These are phyloP conservation scores for Pyrrhoderma lamaoense DNA, from an alignment of 1,284 basidiomycete species.

Conservation along the genomic window DNA sequence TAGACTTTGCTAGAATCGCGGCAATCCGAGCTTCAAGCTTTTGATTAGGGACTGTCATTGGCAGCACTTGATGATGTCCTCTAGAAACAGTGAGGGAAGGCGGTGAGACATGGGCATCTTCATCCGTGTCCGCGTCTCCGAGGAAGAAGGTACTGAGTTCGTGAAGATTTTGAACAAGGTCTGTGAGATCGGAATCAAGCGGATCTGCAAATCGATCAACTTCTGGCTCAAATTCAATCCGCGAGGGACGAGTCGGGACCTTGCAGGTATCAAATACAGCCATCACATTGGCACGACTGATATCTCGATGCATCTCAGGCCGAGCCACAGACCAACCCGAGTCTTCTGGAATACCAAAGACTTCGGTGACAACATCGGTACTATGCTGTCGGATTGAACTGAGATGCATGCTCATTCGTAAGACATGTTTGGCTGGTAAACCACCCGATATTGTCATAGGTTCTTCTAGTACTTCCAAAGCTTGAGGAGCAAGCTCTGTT, in stretches of 20 bases:
- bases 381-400: slow-evolving; percentile 36
- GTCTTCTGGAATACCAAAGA: slow-evolving; percentile 76
- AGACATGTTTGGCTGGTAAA: slow-evolving; percentile 73
- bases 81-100: slow-evolving; percentile 20
- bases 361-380: slow-evolving; percentile 49
- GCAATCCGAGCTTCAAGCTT: slow-evolving; percentile 70
- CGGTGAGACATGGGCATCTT: slow-evolving; percentile 14
- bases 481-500: slow-evolving; percentile 78
- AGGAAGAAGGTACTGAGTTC: slow-evolving; percentile 85
- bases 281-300: slow-evolving; percentile 70
- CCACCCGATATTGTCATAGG: slow-evolving; percentile 75
- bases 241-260: slow-evolving; percentile 64
- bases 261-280: slow-evolving; percentile 82
- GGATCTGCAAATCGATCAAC: slow-evolving; percentile 29
- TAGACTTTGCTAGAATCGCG: slow-evolving; percentile 72
- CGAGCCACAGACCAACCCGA: slow-evolving; percentile 84
- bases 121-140: slow-evolving; percentile 33
- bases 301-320: slow-evolving; percentile 49
- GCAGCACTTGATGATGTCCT: slow-evolving; percentile 23
- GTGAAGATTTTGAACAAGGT: slow-evolving; percentile 80
- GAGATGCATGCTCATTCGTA: slow-evolving; percentile 77
- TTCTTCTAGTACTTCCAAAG: slow-evolving; percentile 88
- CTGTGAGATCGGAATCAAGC: slow-evolving; percentile 66
- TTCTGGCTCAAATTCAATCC: slow-evolving; percentile 62
- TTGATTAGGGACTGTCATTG: slow-evolving; percentile 38